Evolutionary conservation across 2,329 filamentous ascomycete species (phyloP), one percentile per base, ranked within the genome.

Genomic region (Colletotrichum salicis): DNA sequence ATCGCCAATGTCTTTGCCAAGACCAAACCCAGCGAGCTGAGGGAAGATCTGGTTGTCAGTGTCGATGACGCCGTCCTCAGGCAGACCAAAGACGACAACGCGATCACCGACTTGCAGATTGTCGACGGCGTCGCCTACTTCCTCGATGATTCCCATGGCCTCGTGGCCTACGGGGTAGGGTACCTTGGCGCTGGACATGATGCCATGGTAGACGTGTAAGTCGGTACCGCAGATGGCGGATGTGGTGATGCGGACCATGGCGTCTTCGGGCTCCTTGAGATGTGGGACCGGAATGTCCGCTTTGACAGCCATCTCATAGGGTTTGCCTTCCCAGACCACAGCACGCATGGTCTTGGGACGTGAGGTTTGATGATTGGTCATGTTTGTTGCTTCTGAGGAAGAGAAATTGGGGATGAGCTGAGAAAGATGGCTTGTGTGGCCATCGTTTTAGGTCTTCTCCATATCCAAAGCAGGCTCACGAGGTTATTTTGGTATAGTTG

Each of bases 91-190:
- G 73, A 83, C 80, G n/a, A 83, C 80, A 31, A 83, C 83, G 29
- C 80, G 75, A 58, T 86, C 82, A 4, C 83, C 84, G 3, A 76
- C 62, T 45, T 79, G 76, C 61, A 84, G 74, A 22, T 75, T 76
- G 6, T 74, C 76, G 5, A 84, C 82, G 12, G 75, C 78, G 4
- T 76, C 62, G 5, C 85, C 84, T 33, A 83, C 70, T 19, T 77
- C 74, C 31, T 77, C 74, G 5, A 85, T 76, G 51, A 79, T 64
- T n/a, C 84, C 83, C n/a, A 84, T 78, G 54, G 82, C 82, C 75
- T 85, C 84, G 73, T 85, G 82, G 15, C 83, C 83, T 11, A 80
- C 55, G 4, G 55, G 59, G 8, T 60, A 78, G 0, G 79, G 79
- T 0, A 74, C 64, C 0, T 74, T 29, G 6, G 29, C n/a, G 22